phyloP scores from a whole-genome alignment of 768 basidiomycete species.

The Macrolepiota dolichaula region DNA sequence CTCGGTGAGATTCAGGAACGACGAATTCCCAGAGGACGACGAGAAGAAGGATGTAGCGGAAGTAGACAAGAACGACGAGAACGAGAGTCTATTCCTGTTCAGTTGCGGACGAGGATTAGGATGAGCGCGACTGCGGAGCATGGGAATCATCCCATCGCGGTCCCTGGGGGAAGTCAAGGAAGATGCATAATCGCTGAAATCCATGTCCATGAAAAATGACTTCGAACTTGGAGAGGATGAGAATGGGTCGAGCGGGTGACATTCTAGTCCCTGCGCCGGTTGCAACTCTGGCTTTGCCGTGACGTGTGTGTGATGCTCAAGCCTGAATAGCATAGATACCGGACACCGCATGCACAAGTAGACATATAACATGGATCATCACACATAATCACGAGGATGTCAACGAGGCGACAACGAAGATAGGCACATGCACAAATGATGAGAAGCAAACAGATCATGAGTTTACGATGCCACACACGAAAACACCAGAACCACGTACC shows the following conservation, averaged over 20 bases:
- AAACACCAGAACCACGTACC: slow-evolving; percentile 2
- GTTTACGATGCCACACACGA: neutral
- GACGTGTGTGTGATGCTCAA: neutral
- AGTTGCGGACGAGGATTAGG: slow-evolving; percentile 39
- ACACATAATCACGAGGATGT: neutral
- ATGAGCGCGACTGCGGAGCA: slow-evolving; percentile 33
- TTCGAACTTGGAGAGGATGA: slow-evolving; percentile 36
- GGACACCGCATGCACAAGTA: neutral
- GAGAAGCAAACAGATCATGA: neutral
- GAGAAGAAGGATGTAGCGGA: slow-evolving; percentile 19
- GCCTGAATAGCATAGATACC: neutral
- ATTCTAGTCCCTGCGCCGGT: slow-evolving; percentile 11
- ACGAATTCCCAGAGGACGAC: slow-evolving; percentile 2
- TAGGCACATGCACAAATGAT: neutral
- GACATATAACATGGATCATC: too few relatives aligned
- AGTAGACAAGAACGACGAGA: slow-evolving; percentile 19
- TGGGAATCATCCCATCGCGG: slow-evolving; percentile 20
- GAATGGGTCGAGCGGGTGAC: slow-evolving; percentile 33
- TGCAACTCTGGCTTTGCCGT: neutral
- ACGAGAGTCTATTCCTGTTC: slow-evolving; percentile 25
- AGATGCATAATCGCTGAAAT: slow-evolving; percentile 13
- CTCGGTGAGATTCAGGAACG: neutral
- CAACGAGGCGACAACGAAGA: neutral
- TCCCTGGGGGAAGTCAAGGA: slow-evolving; percentile 11
- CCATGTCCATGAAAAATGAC: slow-evolving; percentile 40